Base-by-base conservation (phyloP, 78 protist species). In the Creolimax fragrantissima region DNA sequence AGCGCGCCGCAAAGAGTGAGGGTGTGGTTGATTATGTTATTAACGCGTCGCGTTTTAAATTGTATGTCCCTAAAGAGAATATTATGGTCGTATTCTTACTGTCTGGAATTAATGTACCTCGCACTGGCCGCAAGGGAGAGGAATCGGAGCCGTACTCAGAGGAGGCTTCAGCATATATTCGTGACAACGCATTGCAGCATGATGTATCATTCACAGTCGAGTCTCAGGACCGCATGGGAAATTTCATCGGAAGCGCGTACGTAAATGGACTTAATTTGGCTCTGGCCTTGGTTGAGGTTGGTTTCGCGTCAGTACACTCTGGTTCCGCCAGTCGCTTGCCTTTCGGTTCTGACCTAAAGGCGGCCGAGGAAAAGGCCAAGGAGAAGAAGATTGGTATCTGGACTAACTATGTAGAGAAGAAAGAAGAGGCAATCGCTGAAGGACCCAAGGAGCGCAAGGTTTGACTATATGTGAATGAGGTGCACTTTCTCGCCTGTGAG, bases 21-120 rank as follows among this genome's bases (percentile, higher is more conserved):
- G 96, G 41, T 3, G 84, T 84, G 11, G 92, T 90, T 39, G 94
- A 92, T 43, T 67, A 45, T 66, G 90, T 90, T 43, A 3, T 43
- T 5, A 41, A 37, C 90, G 96, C 92, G 83, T 35, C 92, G 7
- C 92, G 96, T 44, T 6, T 90, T 43, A 35, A 43, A 89, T 6
- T 92, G 17, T 84, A 35, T 43, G 43, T 93, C 35, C 92, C 92
- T 3, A 58, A 67, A 45, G 93, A 92, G 44, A 37, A 3, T 58
- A 24, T 24, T 83, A 3, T 85, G 39, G 2, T 92, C 43, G 6
- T 45, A 3, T 88, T 94, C 4, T 84, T 66, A 37, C 88, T 85
- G 36, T 4, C 88, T 17, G 92, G 92, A 2, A 90, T 90, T 47
- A 47, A 42, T 41, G 32, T 37, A 5, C 92, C 92, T 24, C 74